Percentiles rank a stretch among this genome's conserved stretches.
These are phyloP conservation scores for Crucibulum laeve DNA, from an alignment of 768 basidiomycete genomes.

Conservation along the genomic window DNA sequence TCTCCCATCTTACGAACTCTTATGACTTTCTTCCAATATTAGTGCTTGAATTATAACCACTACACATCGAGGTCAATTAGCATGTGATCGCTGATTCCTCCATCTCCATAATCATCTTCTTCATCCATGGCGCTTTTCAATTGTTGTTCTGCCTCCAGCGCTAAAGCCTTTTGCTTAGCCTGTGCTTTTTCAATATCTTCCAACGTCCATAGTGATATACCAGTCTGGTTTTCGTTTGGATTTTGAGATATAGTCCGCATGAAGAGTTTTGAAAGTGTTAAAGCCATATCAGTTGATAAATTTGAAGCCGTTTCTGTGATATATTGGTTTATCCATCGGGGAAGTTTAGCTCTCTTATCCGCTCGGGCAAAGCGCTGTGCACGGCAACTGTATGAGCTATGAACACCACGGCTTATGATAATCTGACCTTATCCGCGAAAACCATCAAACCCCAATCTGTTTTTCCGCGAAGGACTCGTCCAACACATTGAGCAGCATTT, in stretches of 20 bases:
- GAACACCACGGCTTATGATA: slow-evolving; percentile 4
- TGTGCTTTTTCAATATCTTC: slow-evolving; percentile 89
- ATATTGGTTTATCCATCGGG: slow-evolving; percentile 98
- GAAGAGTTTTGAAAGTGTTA: slow-evolving; percentile 91
- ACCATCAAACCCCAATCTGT: slow-evolving; percentile 99
- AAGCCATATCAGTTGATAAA: slow-evolving; percentile 95
- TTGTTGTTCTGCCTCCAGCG: slow-evolving; percentile 42
- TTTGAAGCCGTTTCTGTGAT: slow-evolving; percentile 98
- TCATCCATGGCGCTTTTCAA: slow-evolving; percentile 31
- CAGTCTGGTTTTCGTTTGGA: slow-evolving; percentile 93
- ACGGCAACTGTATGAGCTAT: not conserved
- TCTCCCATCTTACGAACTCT: not conserved
- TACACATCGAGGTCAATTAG: slow-evolving; percentile 55
- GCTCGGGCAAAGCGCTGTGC: slow-evolving; percentile 83
- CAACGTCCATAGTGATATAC: slow-evolving; percentile 91
- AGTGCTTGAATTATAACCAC: too few relatives aligned
- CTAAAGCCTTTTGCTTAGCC: slow-evolving; percentile 69
- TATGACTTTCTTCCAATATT: too few relatives aligned
- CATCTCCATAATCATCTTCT: slow-evolving; percentile 65
- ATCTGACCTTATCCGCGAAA: slow-evolving; percentile 90
- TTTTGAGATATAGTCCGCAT: slow-evolving; percentile 99
- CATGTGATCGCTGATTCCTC: slow-evolving; percentile 61
- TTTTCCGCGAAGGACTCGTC: slow-evolving; percentile 95
- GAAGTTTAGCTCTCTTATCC: slow-evolving; percentile 92
- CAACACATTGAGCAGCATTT: slow-evolving; percentile 98